Evolutionary conservation across 805 yeast species (phyloP), one percentile per base, ranked within the genome.

Genomic region (Schizosaccharomyces lindneri): DNA sequence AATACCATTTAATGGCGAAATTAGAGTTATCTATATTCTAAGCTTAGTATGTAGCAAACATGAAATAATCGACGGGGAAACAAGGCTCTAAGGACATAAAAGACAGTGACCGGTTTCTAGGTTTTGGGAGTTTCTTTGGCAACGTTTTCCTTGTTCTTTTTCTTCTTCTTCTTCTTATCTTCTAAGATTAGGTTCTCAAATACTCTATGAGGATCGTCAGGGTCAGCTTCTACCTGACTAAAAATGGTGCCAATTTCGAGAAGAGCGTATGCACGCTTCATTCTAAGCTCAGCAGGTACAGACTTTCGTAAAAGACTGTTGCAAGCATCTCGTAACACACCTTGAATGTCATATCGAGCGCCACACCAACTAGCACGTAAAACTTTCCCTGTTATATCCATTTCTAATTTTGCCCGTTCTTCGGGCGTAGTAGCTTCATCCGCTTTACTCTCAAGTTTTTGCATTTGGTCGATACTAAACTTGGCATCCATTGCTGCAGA

Each of bases 321-420:
- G 70, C 93, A 86, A 9, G 88, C 88, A 41, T 84, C 89, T 60
- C 93, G 80, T 61, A 85, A 69, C n/a, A 85, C 82, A 36, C 84
- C 77, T 63, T 83, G 83, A 62, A 89, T 82, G 73, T 93, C 99
- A 72, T 81, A 83, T 66, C 85, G 82, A 24, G 95, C 87, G 48
- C 95, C 86, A 27, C 86, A 85, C 99, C 99, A 93, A 21, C 95
- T 94, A 1, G 95, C 88, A 6, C 93, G 90, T 61, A 93, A 76
- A 27, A 93, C 79, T 70, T 90, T 93, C 29, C 98, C 97, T 62
- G 87, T 82, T 64, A 90, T 78, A 62, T 80, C 74, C 61, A 87
- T 79, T 68, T 90, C 96, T 73, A 85, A 79, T 69, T 87, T 93
- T 1, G 82, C 87, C 64, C 80, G 79, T 67, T 79, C 78, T 62